Conservation (phyloP, 2,329 filamentous ascomycete genomes). For the Arthrobotrys sphaeroides region DNA sequence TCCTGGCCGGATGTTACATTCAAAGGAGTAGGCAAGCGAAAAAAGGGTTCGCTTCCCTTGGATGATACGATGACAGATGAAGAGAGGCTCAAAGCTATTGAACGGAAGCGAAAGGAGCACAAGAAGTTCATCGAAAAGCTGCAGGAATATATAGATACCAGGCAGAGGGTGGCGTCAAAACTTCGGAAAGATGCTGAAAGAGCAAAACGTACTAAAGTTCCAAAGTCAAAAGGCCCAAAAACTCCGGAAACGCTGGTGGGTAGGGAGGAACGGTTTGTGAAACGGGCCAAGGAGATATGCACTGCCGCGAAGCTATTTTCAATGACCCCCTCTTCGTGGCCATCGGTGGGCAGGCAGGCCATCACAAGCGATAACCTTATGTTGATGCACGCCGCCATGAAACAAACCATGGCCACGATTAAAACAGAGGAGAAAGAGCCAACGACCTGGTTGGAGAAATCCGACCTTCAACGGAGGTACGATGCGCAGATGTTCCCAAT, state of each 20-base stretch:
- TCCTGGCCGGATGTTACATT: constrained; percentile 9
- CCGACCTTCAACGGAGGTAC: background rate
- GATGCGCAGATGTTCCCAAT: background rate
- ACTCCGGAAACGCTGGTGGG: background rate
- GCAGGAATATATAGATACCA: constrained; percentile 3
- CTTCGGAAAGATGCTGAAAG: background rate
- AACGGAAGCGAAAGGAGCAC: constrained; percentile 13
- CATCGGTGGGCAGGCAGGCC: constrained; percentile 20
- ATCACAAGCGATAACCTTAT: constrained; percentile 13
- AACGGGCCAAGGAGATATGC: background rate
- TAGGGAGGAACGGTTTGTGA: background rate
- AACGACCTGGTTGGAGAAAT: background rate
- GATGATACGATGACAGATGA: constrained; percentile 10
- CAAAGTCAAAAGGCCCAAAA: background rate
- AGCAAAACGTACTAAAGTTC: background rate
- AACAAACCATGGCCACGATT: constrained; percentile 2
- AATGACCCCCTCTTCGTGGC: constrained; percentile 31
- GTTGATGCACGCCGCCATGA: constrained; percentile 10
- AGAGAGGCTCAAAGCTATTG: background rate
- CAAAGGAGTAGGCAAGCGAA: background rate
- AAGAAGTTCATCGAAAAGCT: background rate
- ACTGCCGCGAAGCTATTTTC: background rate
- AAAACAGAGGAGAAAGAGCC: background rate
- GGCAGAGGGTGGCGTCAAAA: background rate
- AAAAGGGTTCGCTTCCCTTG: constrained; percentile 16